These are phyloP conservation scores for Quercus tomentella DNA, from an alignment of 331 rosid species.

Conservation along the genomic window DNA sequence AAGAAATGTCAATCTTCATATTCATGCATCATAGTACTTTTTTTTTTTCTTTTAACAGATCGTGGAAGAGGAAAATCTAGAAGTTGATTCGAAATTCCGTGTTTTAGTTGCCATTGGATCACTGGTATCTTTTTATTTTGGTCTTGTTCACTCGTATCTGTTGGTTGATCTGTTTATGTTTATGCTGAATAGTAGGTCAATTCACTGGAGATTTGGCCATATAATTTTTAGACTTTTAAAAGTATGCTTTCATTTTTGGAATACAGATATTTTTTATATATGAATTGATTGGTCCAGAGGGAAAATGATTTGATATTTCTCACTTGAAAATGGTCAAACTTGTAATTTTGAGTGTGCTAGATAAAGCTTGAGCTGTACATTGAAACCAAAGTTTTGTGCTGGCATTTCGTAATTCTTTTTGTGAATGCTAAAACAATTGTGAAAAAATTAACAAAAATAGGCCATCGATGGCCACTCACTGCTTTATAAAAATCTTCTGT, in stretches of 20 bases:
- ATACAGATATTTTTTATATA: not conserved
- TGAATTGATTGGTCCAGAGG: not conserved
- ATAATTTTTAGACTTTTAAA: not conserved
- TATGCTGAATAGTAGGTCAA: not conserved
- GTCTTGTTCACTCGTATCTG: not conserved
- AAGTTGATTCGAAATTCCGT: slow-evolving; percentile 81
- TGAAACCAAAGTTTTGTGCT: not conserved
- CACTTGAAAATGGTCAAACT: not conserved
- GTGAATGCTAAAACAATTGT: not conserved
- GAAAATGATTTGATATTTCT: not conserved
- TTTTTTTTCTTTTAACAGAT: slow-evolving; percentile 33
- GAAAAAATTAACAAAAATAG: too few species aligned
- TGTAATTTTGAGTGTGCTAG: not conserved
- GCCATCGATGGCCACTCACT: too few species aligned
- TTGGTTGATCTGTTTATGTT: not conserved
- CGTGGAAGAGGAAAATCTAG: slow-evolving; percentile 63
- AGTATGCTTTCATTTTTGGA: not conserved
- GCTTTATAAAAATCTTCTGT: too few species aligned
- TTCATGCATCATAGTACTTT: not conserved
- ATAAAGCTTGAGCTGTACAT: not conserved
- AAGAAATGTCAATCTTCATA: not conserved
- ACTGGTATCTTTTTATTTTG: slow-evolving; percentile 46
- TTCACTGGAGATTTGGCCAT: not conserved
- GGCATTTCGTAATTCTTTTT: not conserved
- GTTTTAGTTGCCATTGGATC: slow-evolving; percentile 96